Base-by-base conservation (phyloP, 1,139 yeast genomes). In the Blastobotrys illinoisensis region DNA sequence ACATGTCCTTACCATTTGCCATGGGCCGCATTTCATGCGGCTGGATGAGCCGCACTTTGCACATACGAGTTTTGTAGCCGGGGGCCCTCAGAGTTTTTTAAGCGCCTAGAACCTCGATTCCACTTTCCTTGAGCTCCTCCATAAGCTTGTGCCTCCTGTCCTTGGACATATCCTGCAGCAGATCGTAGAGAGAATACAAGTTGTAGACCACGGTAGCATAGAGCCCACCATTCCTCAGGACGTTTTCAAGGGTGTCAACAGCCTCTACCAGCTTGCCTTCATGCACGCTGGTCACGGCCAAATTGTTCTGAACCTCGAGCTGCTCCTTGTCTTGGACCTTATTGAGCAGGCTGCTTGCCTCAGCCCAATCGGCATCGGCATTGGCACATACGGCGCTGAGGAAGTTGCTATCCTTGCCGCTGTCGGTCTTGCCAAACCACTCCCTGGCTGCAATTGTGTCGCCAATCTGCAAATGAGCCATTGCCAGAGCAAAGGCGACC, bases 181-280 rank as follows among this genome's bases (percentile, higher is more conserved):
- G 56, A 23, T 64, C 68, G 48, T 63, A 64, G n/a, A 69, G 54
- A 5, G 64, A 62, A 54, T 67, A 66, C 44, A 68, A 49, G 52
- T 67, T 67, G 53, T 58, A 58, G 18, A 68, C 47, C 6, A 66
- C 51, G 9, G 64, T 59, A 9, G 67, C 56, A 7, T 58, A 52
- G 13, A 60, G 50, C 9, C 51, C 43, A 9, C 66, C 67, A 1
- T 60, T 20, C 13, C 56, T 53, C 6, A 65, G 56, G 23, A 66
- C 32, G 9, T 64, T 49, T 11, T 71, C 68, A 2, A 82, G 68
- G 49, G 76, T 71, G 11, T 68, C 62, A 26, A 78, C 65, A 3
- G 81, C 77, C 44, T 63, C 67, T 45, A 72, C 75, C 53, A 82
- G 74, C 32, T 80, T 72, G 45, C 79, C 77, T 24, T 64, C 63